These are phyloP conservation scores for Blastocystis sp. DNA, from an alignment of 352 stramenopile species.

Conservation along the genomic window DNA sequence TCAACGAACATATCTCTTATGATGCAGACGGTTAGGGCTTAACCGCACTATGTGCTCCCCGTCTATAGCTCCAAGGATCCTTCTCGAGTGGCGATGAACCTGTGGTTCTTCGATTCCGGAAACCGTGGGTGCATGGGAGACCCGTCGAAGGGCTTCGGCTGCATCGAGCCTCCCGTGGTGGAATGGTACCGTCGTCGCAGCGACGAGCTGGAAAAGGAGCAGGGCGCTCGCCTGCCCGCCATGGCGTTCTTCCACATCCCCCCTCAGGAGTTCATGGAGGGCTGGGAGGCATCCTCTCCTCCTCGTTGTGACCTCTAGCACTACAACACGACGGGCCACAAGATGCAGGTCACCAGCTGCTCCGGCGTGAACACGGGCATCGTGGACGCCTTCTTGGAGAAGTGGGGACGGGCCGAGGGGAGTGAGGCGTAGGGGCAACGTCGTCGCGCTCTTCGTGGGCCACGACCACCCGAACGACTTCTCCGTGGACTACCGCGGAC, in stretches of 20 bases:
- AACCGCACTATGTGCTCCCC: conserved; percentile 36
- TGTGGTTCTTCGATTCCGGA: conserved; percentile 66
- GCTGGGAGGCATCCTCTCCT: neutral
- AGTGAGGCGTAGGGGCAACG: conserved; percentile 8
- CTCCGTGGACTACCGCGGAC: conserved; percentile 46
- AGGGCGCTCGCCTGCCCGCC: conserved; percentile 32
- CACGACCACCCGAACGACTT: conserved; percentile 68
- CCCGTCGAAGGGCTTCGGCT: conserved; percentile 3
- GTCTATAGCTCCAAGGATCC: conserved; percentile 39
- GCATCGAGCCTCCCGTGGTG: conserved; percentile 52
- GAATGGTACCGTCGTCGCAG: conserved; percentile 42
- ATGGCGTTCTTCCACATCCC: conserved; percentile 69
- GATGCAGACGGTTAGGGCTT: neutral
- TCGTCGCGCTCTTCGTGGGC: conserved; percentile 48
- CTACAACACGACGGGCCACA: conserved; percentile 66
- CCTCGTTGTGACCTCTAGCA: conserved; percentile 22
- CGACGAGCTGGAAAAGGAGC: conserved; percentile 55
- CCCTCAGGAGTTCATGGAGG: conserved; percentile 66
- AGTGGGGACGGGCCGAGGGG: neutral
- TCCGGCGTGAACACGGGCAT: conserved; percentile 55
- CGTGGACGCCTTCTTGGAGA: conserved; percentile 58
- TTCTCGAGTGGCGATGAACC: conserved; percentile 52
- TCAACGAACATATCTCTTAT: conserved; percentile 54
- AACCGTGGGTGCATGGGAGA: conserved; percentile 44
- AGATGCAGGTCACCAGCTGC: conserved; percentile 61